These are phyloP conservation scores for Trypanosoma congolense DNA, from an alignment of 208 protist genomes.

Conservation along the genomic window DNA sequence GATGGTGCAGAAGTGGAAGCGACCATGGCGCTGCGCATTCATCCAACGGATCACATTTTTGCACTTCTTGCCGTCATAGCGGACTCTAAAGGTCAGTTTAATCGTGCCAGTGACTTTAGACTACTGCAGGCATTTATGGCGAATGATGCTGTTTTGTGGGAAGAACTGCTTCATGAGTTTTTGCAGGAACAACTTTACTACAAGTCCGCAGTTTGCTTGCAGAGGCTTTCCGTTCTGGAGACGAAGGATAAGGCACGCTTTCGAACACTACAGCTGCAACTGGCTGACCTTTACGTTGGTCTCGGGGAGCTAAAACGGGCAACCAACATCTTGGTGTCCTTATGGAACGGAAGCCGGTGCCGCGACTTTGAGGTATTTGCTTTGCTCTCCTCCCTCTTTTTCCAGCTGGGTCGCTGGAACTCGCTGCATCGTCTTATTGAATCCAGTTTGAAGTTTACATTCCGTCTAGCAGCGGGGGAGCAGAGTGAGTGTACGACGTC, in stretches of 20 bases:
- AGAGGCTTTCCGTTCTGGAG: slow-evolving; percentile 72
- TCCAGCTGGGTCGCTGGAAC: slow-evolving; percentile 82
- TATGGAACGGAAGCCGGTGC: slow-evolving; percentile 78
- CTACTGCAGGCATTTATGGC: slow-evolving; percentile 85
- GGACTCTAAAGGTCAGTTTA: slow-evolving; percentile 73
- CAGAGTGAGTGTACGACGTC: background rate
- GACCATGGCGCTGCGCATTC: slow-evolving; percentile 67
- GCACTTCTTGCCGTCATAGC: slow-evolving; percentile 76
- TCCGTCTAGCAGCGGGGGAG: slow-evolving; percentile 21
- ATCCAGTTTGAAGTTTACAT: slow-evolving; percentile 73
- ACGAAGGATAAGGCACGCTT: slow-evolving; percentile 43
- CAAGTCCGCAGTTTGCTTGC: slow-evolving; percentile 82
- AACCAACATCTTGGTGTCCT: slow-evolving; percentile 48
- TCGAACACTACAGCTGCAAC: slow-evolving; percentile 76
- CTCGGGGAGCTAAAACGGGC: slow-evolving; percentile 77
- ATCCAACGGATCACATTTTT: slow-evolving; percentile 75
- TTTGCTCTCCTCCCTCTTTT: slow-evolving; percentile 79
- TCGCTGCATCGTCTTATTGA: slow-evolving; percentile 76
- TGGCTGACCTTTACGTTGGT: slow-evolving; percentile 80
- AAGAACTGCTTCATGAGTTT: slow-evolving; percentile 84
- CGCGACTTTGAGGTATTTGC: slow-evolving; percentile 88
- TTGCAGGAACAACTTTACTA: slow-evolving; percentile 77
- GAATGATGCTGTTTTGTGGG: slow-evolving; percentile 70
- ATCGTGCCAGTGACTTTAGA: slow-evolving; percentile 82
- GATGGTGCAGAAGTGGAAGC: slow-evolving; percentile 56